phyloP scores from a whole-genome alignment of 1,284 basidiomycete species.

The Tilletia horrida region DNA sequence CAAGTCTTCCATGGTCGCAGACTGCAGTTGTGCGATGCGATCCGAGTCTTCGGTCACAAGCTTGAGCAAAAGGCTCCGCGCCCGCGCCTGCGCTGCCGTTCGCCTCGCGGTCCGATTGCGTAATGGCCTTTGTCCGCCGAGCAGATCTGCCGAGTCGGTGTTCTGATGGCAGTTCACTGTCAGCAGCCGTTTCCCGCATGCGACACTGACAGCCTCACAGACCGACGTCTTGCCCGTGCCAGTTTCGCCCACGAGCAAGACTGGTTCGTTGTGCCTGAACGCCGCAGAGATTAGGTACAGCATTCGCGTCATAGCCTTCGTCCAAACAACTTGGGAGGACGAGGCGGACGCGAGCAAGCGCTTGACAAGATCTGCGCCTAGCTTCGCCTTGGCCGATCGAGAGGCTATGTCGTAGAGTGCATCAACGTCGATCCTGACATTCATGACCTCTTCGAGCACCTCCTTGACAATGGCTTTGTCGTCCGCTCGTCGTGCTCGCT shows the following conservation, averaged over 20 bases:
- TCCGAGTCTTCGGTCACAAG: slow-evolving; percentile 16
- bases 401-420: slow-evolving; percentile 61
- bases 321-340: slow-evolving; percentile 71
- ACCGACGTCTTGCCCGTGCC: slow-evolving; percentile 97
- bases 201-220: slow-evolving; percentile 80
- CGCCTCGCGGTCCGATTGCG: slow-evolving; percentile 67
- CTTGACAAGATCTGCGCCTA: slow-evolving; percentile 31
- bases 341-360: slow-evolving; percentile 55
- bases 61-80: slow-evolving; percentile 36
- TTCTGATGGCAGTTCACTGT: slow-evolving; percentile 96
- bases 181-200: slow-evolving; percentile 66
- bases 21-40: slow-evolving; percentile 2
- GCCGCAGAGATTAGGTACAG: slow-evolving; percentile 80
- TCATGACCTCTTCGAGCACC: slow-evolving; percentile 86
- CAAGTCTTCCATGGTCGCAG: slow-evolving; percentile 21
- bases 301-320: slow-evolving; percentile 83
- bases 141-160: slow-evolving; percentile 96
- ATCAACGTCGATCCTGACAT: slow-evolving; percentile 70
- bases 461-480: slow-evolving; percentile 87
- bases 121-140: slow-evolving; percentile 89
- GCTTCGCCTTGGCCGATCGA: slow-evolving; percentile 31
- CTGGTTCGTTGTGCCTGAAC: slow-evolving; percentile 84
- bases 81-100: slow-evolving; percentile 50
- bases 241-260: slow-evolving; percentile 96
- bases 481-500: slow-evolving; percentile 77